These are phyloP conservation scores for Termitomyces sp. DNA, from an alignment of 768 basidiomycete species.

Conservation along the genomic window DNA sequence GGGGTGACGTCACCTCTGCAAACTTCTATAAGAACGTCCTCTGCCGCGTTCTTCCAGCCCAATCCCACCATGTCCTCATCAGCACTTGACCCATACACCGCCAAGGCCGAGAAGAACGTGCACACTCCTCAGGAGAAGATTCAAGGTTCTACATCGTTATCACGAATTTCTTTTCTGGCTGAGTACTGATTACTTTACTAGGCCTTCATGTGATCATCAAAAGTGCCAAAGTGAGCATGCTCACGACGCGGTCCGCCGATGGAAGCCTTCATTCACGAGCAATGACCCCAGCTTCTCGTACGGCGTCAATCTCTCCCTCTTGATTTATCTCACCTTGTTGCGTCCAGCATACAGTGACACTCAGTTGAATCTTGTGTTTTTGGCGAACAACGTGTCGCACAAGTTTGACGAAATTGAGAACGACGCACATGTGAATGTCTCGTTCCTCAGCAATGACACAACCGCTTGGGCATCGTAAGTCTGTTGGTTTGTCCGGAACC, in stretches of 20 bases:
- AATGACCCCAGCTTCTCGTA: slow-evolving; percentile 74
- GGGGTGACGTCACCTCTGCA: slow-evolving; percentile 20
- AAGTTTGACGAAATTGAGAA: slow-evolving; percentile 79
- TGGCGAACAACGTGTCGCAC: slow-evolving; percentile 69
- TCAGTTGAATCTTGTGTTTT: slow-evolving; percentile 60
- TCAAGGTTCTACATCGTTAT: slow-evolving; percentile 35
- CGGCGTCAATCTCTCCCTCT: slow-evolving; percentile 21
- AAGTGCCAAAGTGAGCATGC: slow-evolving; percentile 66
- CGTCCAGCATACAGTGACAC: slow-evolving; percentile 41
- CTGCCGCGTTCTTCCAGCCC: background rate
- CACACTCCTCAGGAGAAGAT: slow-evolving; percentile 67
- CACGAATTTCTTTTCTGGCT: background rate
- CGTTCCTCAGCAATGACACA: slow-evolving; percentile 65
- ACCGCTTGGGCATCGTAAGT: slow-evolving; percentile 74
- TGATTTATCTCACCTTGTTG: background rate
- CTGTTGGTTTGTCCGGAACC: background rate
- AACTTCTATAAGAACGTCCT: slow-evolving; percentile 19
- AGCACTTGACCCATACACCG: slow-evolving; percentile 72
- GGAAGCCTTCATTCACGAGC: slow-evolving; percentile 78
- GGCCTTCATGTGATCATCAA: slow-evolving; percentile 67
- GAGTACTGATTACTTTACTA: slow-evolving; percentile 24
- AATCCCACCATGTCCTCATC: slow-evolving; percentile 22
- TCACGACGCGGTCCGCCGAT: slow-evolving; percentile 67
- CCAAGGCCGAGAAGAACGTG: slow-evolving; percentile 57
- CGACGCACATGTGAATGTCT: slow-evolving; percentile 78